phyloP scores from a whole-genome alignment of 805 yeast species.

The Metschnikowia lunata region DNA sequence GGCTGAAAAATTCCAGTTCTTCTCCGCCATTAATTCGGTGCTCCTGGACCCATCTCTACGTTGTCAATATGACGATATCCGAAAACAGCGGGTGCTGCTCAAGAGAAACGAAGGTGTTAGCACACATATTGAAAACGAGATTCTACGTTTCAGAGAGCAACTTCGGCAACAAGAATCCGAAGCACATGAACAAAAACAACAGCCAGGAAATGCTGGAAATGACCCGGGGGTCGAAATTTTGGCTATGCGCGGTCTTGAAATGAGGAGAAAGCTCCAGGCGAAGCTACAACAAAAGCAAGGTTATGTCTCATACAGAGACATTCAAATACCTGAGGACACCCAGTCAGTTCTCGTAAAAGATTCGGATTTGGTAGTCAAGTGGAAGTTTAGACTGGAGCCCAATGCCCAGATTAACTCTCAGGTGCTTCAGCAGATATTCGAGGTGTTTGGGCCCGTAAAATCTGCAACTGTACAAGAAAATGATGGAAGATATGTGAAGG shows the following conservation, averaged over 20 bases:
- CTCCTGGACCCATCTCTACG: conserved; percentile 24
- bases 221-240: conserved; percentile 25
- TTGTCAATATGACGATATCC: conserved; percentile 28
- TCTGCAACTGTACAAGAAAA: conserved; percentile 3
- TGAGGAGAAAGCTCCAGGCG: conserved; percentile 10
- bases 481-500: conserved; percentile 34
- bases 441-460: conserved; percentile 40
- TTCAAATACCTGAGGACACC: conserved; percentile 13
- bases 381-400: conserved; percentile 43
- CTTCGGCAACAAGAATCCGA: conserved; percentile 22
- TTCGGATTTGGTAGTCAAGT: conserved; percentile 30
- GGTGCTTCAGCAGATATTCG: conserved; percentile 37
- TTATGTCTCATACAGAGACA: conserved; percentile 20
- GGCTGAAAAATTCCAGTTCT: conserved; percentile 25
- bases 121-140: conserved; percentile 17
- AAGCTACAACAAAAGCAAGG: conserved; percentile 4
- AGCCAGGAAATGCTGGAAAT: conserved; percentile 14
- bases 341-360: conserved; percentile 1
- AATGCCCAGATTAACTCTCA: conserved; percentile 28
- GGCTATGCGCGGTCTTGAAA: conserved; percentile 20
- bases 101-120: conserved; percentile 1
- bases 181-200: conserved; percentile 4
- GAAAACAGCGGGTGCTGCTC: conserved; percentile 8
- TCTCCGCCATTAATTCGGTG: conserved; percentile 30
- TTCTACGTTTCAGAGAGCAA: conserved; percentile 25